phyloP scores from a whole-genome alignment of 148 eudicot genomes.

The Cornus kousa region DNA sequence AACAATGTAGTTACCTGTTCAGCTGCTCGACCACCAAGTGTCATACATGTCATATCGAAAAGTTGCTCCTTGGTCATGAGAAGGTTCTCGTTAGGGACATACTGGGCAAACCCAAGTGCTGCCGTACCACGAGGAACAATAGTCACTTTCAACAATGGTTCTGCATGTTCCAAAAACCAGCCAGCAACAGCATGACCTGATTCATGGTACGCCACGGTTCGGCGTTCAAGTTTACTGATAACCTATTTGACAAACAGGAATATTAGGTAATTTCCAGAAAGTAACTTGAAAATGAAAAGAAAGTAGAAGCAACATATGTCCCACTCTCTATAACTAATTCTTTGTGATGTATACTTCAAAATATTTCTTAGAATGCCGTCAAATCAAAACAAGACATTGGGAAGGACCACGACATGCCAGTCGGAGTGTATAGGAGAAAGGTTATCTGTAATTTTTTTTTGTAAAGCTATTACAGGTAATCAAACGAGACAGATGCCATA shows the following conservation, averaged over 20 bases:
- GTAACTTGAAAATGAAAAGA: background rate
- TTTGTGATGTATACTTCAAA: no score
- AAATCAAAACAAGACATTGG: no score
- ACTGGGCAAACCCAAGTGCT: slow-evolving; percentile 87
- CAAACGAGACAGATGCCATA: no score
- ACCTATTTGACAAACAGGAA: slow-evolving; percentile 41
- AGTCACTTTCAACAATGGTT: slow-evolving; percentile 82
- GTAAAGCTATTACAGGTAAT: no score
- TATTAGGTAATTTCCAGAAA: background rate
- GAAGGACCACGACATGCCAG: no score
- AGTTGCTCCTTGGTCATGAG: slow-evolving; percentile 96
- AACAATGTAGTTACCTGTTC: slow-evolving; percentile 54
- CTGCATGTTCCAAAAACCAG: slow-evolving; percentile 89
- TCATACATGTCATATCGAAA: slow-evolving; percentile 92
- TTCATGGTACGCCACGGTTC: slow-evolving; percentile 92
- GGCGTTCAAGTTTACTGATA: slow-evolving; percentile 78
- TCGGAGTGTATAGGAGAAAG: no score
- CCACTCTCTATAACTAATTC: background rate
- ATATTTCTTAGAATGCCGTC: no score
- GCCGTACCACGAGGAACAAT: slow-evolving; percentile 99
- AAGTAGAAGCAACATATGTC: background rate
- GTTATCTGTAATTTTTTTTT: no score
- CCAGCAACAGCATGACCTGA: slow-evolving; percentile 91
- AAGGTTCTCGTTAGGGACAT: slow-evolving; percentile 90
- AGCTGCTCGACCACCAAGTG: slow-evolving; percentile 93